phyloP scores from a whole-genome alignment of 441 rosid genomes.

The Gossypium davidsonii region DNA sequence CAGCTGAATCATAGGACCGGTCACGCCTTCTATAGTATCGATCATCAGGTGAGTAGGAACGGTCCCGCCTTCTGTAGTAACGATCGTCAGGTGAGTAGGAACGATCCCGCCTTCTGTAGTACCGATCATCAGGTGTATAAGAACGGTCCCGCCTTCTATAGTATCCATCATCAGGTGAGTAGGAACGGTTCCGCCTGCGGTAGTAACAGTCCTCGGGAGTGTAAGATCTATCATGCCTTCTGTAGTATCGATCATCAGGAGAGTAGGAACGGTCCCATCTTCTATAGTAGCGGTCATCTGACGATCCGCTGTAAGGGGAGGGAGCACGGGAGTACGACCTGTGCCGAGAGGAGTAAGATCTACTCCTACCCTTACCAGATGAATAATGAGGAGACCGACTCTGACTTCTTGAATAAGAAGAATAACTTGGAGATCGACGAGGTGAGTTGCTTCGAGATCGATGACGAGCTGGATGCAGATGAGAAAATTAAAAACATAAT shows the following conservation, averaged over 20 bases:
- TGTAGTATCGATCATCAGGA: constrained; percentile 30
- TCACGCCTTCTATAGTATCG: constrained; percentile 18
- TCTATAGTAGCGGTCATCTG: constrained; percentile 30
- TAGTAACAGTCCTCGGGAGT: constrained; percentile 22
- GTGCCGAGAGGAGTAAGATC: constrained; percentile 34
- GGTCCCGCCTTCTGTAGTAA: constrained; percentile 16
- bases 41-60: constrained; percentile 26
- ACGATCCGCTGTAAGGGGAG: constrained; percentile 49
- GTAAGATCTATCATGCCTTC: constrained; percentile 29
- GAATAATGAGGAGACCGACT: constrained; percentile 22
- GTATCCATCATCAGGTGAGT: constrained; percentile 32
- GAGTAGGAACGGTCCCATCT: constrained; percentile 46
- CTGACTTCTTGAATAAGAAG: constrained; percentile 27
- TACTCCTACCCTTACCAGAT: constrained; percentile 24
- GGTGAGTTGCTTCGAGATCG: constrained; percentile 49
- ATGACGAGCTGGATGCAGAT: constrained; percentile 29
- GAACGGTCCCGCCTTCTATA: constrained; percentile 39
- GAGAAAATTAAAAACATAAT: background rate
- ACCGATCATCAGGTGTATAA: constrained; percentile 29
- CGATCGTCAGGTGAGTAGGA: constrained; percentile 34
- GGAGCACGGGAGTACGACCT: constrained; percentile 39
- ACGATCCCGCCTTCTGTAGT: constrained; percentile 32
- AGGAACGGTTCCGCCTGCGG: constrained; percentile 27
- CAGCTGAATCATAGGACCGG: constrained; percentile 11
- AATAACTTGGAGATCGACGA: constrained; percentile 40